A percentile compares a stretch with the other conserved stretches of the same genome.
phyloP scores from a whole-genome alignment of 805 yeast genomes.

The Candida ascalaphidarum region DNA sequence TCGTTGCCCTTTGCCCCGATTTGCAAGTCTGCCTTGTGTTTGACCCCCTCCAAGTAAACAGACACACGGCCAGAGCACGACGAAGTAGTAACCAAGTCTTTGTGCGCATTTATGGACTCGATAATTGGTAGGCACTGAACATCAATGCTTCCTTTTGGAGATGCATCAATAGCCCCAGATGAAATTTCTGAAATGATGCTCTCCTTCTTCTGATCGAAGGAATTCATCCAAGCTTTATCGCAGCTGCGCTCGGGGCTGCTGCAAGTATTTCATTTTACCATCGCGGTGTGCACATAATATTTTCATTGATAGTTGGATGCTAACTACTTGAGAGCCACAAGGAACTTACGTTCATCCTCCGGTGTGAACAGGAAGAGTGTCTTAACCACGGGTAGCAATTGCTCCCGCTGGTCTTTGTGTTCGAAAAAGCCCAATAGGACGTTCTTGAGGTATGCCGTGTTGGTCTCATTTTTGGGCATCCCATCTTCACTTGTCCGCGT shows the following conservation, averaged over 20 bases:
- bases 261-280: too few relatives aligned
- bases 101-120: slow-evolving; percentile 50
- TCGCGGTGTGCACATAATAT: too few relatives aligned
- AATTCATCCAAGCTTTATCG: slow-evolving; percentile 30
- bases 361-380: slow-evolving; percentile 61
- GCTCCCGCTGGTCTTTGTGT: slow-evolving; percentile 84
- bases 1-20: slow-evolving; percentile 83
- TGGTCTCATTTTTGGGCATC: slow-evolving; percentile 10
- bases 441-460: slow-evolving; percentile 75
- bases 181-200: slow-evolving; percentile 46
- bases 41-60: slow-evolving; percentile 70
- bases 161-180: slow-evolving; percentile 31
- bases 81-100: slow-evolving; percentile 75
- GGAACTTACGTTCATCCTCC: slow-evolving; percentile 67
- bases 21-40: slow-evolving; percentile 22
- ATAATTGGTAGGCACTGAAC: slow-evolving; percentile 65
- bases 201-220: slow-evolving; percentile 62
- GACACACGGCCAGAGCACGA: slow-evolving; percentile 85
- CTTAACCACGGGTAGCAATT: slow-evolving; percentile 77
- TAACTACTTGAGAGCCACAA: slow-evolving; percentile 39
- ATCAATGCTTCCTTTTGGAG: slow-evolving; percentile 88
- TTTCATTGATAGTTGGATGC: neutral
- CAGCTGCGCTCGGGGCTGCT: too few relatives aligned
- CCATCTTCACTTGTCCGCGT: too few relatives aligned
- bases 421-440: slow-evolving; percentile 88